Conservation (phyloP, 257 asterid species). For the Nemophila menziesii region DNA sequence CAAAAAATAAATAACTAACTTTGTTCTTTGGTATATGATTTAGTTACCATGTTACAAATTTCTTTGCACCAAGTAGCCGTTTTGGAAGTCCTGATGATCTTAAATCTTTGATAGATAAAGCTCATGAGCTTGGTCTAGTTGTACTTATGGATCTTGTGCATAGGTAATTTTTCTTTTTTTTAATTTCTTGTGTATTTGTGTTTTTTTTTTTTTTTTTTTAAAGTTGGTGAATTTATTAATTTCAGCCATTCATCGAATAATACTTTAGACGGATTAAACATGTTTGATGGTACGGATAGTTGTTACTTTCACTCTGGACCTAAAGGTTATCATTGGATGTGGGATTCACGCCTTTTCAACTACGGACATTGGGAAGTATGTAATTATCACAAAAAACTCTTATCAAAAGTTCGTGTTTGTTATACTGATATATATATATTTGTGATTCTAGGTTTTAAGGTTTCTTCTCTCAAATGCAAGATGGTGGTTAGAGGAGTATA, state of each 20-base stretch:
- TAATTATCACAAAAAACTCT: background rate
- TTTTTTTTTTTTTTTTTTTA: too few relatives aligned
- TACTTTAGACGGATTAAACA: conserved; percentile 98
- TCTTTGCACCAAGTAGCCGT: conserved; percentile 99
- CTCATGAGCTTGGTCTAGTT: conserved; percentile 86
- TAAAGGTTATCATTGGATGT: conserved; percentile 95
- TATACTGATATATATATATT: conserved; percentile 1
- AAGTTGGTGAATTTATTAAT: background rate
- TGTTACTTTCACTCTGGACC: conserved; percentile 94
- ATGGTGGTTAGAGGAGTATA: conserved; percentile 99
- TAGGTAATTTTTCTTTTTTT: conserved; percentile 40
- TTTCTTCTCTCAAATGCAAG: conserved; percentile 94
- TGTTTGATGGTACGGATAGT: conserved; percentile 97
- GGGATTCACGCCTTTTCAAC: conserved; percentile 99
- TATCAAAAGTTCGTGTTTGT: background rate
- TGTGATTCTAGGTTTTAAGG: conserved; percentile 59
- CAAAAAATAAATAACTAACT: background rate
- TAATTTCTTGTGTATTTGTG: conserved; percentile 1
- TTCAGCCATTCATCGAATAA: conserved; percentile 95
- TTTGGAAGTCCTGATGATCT: conserved; percentile 97
- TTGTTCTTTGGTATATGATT: conserved; percentile 9
- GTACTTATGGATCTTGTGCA: conserved; percentile 99
- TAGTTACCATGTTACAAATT: conserved; percentile 97
- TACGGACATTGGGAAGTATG: conserved; percentile 99
- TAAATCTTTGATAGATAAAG: conserved; percentile 88